Base-by-base conservation (phyloP, 2,329 filamentous ascomycete genomes). In the Monilinia vaccinii-corymbosi region DNA sequence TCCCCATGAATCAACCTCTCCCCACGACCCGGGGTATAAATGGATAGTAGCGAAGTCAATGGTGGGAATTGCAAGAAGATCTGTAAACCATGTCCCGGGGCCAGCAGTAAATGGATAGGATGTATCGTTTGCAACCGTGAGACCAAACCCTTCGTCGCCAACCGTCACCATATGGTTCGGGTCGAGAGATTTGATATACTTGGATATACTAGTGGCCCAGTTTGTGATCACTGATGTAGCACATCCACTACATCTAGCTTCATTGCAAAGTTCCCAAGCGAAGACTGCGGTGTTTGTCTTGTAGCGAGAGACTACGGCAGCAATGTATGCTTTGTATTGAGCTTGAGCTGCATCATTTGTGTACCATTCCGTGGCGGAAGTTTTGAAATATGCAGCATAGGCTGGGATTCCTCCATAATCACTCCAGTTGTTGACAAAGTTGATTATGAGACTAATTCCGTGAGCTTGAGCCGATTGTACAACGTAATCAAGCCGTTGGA, bases 221-320 rank as follows among this genome's bases (percentile, higher is more conserved):
- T 80, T 75, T 44, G 78, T 79, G 61, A 88, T 76, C 16, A 85
- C 78, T 8, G 77, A 76, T 0, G 82, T 80, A 38, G 74, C 74
- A 69, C 85, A 88, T 13, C 81, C 79, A 13, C 76, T 75, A 73
- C 85, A 88, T 60, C 85, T 77, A n/a, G 85, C 81, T 71, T 88
- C 86, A 65, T 88, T 89, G 56, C 78, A 82, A 1, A 89, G 74
- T 67, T 89, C 85, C 86, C 86, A 89, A 0, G 84, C 83, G 65
- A 88, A 82, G 45, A 89, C 77, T 0, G 85, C 79, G 0, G 80
- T 74, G 0, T 81, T 86, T 62, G 76, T 74, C 56, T 76, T 79
- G 73, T 87, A 88, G 4, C 85, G 77, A 32, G 73, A 78, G 2
- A 89, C 79, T 4, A 88, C 78, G 0, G 77, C 74, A 52, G 79